phyloP scores from a whole-genome alignment of 495 filamentous ascomycete genomes.

The Eremomyces bilateralis region DNA sequence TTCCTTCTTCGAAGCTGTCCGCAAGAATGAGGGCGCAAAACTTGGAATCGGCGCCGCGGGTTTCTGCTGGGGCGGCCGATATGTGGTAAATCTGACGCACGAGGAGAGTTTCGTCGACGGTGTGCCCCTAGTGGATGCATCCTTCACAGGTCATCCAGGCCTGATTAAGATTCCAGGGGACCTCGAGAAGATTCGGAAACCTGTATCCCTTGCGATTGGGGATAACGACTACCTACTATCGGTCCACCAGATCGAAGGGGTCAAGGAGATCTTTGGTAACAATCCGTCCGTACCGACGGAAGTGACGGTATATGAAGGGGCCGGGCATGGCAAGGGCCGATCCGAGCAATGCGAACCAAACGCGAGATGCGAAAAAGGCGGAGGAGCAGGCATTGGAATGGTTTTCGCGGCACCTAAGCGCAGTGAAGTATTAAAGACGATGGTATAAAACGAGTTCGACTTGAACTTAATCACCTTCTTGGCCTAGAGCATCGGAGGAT shows the following conservation, averaged over 20 bases:
- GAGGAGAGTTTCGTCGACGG: constrained; percentile 1
- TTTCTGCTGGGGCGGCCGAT: constrained; percentile 40
- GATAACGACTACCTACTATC: neutral
- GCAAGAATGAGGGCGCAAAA: constrained; percentile 15
- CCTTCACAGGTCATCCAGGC: constrained; percentile 1
- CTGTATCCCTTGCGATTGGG: neutral
- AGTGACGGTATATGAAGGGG: neutral
- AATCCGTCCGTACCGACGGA: neutral
- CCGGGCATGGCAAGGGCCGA: constrained; percentile 1
- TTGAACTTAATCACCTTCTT: too few relatives aligned
- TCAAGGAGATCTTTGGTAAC: neutral
- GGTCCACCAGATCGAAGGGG: neutral
- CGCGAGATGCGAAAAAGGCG: neutral
- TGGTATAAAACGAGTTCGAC: too few relatives aligned
- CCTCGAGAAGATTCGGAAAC: neutral
- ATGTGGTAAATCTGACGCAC: constrained; percentile 23
- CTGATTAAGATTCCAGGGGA: neutral
- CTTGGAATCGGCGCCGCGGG: constrained; percentile 27
- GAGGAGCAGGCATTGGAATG: neutral
- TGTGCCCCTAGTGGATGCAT: constrained; percentile 1
- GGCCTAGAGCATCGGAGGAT: too few relatives aligned
- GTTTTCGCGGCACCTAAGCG: neutral
- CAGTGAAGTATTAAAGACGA: neutral
- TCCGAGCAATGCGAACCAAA: neutral
- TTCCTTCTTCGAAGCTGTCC: constrained; percentile 25